Conservation (phyloP, 148 eudicot species). For the Fallopia convolvulus region DNA sequence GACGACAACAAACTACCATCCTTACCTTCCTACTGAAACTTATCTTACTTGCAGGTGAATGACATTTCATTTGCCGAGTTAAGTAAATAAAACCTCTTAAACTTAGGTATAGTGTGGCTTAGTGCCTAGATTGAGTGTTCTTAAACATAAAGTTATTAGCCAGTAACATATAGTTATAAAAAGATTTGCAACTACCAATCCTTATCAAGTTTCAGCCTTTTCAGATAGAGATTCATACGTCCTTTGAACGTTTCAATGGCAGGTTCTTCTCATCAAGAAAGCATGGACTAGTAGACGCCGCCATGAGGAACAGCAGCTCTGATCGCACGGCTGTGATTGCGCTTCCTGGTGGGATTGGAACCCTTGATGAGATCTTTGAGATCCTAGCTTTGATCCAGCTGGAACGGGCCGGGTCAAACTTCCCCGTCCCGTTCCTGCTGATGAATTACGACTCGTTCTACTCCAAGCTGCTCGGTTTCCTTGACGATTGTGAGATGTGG, state of each 20-base stretch:
- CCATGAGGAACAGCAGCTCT: slow-evolving; percentile 46
- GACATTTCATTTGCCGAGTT: not conserved
- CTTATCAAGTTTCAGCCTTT: not conserved
- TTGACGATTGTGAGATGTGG: slow-evolving; percentile 59
- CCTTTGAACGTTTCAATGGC: slow-evolving; percentile 9
- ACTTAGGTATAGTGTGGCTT: too few relatives aligned
- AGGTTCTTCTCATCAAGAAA: slow-evolving; percentile 96
- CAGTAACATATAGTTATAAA: not conserved
- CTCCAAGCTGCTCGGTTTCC: slow-evolving; percentile 68
- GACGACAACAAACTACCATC: slow-evolving; percentile 70
- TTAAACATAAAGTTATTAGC: not conserved
- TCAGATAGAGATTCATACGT: too few relatives aligned
- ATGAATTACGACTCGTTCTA: slow-evolving; percentile 84
- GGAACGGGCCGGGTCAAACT: slow-evolving; percentile 60
- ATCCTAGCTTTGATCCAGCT: slow-evolving; percentile 72
- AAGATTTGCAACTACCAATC: not conserved
- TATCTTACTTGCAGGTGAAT: slow-evolving; percentile 81
- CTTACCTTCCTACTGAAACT: slow-evolving; percentile 59
- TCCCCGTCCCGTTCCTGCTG: slow-evolving; percentile 65
- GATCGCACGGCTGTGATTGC: slow-evolving; percentile 79
- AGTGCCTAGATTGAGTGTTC: not conserved
- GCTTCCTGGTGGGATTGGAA: slow-evolving; percentile 91
- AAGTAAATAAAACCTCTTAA: not conserved
- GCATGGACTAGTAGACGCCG: slow-evolving; percentile 93
- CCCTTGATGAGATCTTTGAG: slow-evolving; percentile 84